Conservation (phyloP, 306 rosid species). For the Prunus dulcis region DNA sequence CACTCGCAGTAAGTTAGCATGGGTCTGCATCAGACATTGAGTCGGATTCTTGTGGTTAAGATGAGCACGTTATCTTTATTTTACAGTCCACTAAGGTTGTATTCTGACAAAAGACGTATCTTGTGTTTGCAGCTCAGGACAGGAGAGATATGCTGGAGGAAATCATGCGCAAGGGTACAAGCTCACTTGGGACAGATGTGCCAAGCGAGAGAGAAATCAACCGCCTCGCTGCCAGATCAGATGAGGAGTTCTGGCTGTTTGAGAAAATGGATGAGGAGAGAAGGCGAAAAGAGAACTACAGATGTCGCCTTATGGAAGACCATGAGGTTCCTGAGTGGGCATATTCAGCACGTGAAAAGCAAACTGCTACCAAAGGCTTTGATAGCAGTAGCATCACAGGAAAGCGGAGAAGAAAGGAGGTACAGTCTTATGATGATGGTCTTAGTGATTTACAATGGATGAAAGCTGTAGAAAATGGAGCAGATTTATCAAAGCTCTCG, state of each 20-base stretch:
- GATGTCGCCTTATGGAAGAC: constrained; percentile 94
- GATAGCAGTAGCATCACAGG: constrained; percentile 42
- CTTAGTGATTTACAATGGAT: constrained; percentile 87
- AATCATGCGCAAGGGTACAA: constrained; percentile 96
- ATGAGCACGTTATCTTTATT: neutral
- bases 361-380: constrained; percentile 45
- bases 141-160: constrained; percentile 96
- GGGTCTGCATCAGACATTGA: neutral
- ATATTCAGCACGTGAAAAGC: constrained; percentile 60
- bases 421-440: constrained; percentile 67
- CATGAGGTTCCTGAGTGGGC: constrained; percentile 99
- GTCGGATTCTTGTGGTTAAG: neutral
- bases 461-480: constrained; percentile 95
- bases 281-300: constrained; percentile 89
- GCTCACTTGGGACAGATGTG: constrained; percentile 93
- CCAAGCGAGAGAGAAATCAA: constrained; percentile 99
- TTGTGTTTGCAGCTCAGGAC: constrained; percentile 85
- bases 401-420: constrained; percentile 88
- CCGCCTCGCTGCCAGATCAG: constrained; percentile 96
- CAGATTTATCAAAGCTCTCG: constrained; percentile 54
- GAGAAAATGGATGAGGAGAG: constrained; percentile 99
- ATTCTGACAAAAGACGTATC: constrained; percentile 1
- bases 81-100: neutral
- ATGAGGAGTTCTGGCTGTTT: constrained; percentile 90
- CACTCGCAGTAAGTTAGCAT: neutral